A percentile compares a stretch with the other conserved stretches of the same genome.
Conservation (phyloP, 306 rosid genomes). For the Quercus parvula region DNA sequence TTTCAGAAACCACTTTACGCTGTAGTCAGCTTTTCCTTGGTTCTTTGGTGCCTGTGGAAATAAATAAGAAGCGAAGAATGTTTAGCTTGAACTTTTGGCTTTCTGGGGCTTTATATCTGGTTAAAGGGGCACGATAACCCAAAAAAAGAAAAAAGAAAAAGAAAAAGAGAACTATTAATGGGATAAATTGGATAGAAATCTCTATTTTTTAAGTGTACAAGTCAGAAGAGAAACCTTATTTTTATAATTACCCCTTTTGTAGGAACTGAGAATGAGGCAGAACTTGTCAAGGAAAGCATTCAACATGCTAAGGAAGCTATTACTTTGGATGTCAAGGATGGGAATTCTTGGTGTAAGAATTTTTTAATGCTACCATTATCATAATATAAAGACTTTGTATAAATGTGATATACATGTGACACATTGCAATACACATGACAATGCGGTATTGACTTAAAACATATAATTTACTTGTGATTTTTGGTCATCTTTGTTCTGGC, state of each 20-base stretch:
- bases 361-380: constrained; percentile 4
- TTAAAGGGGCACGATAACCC: too few species aligned
- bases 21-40: background rate
- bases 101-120: constrained; percentile 4
- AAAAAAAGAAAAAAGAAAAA: background rate
- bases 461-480: background rate
- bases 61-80: background rate
- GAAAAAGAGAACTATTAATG: background rate
- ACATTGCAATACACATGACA: background rate
- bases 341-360: constrained; percentile 89
- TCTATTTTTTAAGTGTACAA: background rate
- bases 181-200: background rate
- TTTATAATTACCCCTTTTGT: constrained; percentile 14
- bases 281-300: constrained; percentile 94
- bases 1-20: background rate
- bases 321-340: constrained; percentile 92
- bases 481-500: constrained; percentile 1
- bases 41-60: background rate
- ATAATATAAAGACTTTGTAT: background rate
- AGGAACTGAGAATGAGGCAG: constrained; percentile 80
- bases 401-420: background rate
- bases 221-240: background rate
- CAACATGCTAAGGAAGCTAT: constrained; percentile 87
- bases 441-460: background rate
- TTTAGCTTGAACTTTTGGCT: background rate